A percentile compares a stretch with the other conserved stretches of the same genome.
Conservation (phyloP, 768 basidiomycete genomes). For the Leccinum longicurvipes region DNA sequence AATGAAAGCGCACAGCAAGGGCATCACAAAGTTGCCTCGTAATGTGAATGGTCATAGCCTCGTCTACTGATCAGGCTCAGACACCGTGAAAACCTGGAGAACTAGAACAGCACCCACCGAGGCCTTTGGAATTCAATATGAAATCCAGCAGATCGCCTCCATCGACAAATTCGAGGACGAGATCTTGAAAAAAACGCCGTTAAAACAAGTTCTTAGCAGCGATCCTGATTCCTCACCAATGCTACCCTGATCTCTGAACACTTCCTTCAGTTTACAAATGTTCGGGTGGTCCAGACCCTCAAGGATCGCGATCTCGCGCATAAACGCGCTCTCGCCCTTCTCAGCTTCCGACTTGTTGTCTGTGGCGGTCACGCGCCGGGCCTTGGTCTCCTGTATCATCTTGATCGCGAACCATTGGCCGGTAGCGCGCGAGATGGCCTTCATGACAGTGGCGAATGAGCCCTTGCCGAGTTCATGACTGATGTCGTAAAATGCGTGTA, state of each 20-base stretch:
- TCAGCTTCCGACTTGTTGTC: conserved; percentile 28
- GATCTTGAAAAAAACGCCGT: conserved; percentile 44
- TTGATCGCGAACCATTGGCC: conserved; percentile 86
- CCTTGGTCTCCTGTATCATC: conserved; percentile 62
- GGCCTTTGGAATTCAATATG: conserved; percentile 58
- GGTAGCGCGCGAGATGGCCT: conserved; percentile 67
- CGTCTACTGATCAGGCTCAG: conserved; percentile 35
- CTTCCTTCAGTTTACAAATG: conserved; percentile 76
- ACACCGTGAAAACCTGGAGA: neutral
- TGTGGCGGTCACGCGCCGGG: conserved; percentile 36
- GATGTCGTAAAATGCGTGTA: conserved; percentile 67
- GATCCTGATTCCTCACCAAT: conserved; percentile 45
- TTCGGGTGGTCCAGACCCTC: conserved; percentile 74
- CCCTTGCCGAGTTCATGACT: conserved; percentile 79
- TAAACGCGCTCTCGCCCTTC: conserved; percentile 41
- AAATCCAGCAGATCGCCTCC: conserved; percentile 88
- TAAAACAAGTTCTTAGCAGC: conserved; percentile 18
- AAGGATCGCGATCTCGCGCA: conserved; percentile 77
- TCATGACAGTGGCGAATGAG: conserved; percentile 87
- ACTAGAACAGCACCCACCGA: conserved; percentile 45
- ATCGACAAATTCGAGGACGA: conserved; percentile 80
- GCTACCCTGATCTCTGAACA: conserved; percentile 62
- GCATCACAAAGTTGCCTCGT: conserved; percentile 84
- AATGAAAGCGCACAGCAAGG: conserved; percentile 49
- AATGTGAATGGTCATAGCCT: conserved; percentile 60